Percentiles rank a stretch among this genome's conserved stretches.
phyloP scores from a whole-genome alignment of 768 basidiomycete species.

The Collybiopsis confluens region DNA sequence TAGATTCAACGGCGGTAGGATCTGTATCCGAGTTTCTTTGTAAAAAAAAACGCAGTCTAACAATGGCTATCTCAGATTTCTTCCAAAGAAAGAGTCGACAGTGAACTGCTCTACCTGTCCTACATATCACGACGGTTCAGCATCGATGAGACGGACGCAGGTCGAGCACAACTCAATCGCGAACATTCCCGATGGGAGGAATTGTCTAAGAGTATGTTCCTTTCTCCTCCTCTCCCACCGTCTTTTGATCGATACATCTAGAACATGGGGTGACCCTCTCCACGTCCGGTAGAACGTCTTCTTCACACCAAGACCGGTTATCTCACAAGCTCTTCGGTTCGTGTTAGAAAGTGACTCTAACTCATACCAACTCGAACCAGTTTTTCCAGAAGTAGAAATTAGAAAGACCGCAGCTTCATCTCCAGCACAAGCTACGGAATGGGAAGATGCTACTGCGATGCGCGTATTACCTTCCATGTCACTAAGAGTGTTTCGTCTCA shows the following conservation, averaged over 20 bases:
- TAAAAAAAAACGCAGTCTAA: too few relatives aligned
- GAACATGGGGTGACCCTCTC: constrained; percentile 56
- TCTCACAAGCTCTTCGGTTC: constrained; percentile 59
- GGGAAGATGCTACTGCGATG: constrained; percentile 25
- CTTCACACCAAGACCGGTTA: constrained; percentile 48
- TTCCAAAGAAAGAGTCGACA: constrained; percentile 66
- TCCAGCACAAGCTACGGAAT: constrained; percentile 13
- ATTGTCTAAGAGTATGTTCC: constrained; percentile 56
- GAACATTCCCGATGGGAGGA: constrained; percentile 63
- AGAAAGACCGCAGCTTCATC: constrained; percentile 7
- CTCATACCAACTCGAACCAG: constrained; percentile 3
- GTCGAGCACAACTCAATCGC: constrained; percentile 24
- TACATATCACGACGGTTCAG: constrained; percentile 44
- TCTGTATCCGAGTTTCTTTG: too few relatives aligned
- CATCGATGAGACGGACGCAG: constrained; percentile 34
- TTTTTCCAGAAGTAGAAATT: constrained; percentile 20
- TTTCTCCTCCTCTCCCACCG: constrained; percentile 4
- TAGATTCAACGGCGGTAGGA: constrained; percentile 67
- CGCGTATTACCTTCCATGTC: constrained; percentile 69
- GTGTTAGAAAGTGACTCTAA: constrained; percentile 8
- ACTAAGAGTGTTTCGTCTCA: constrained; percentile 58
- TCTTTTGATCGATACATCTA: constrained; percentile 20
- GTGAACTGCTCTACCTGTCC: constrained; percentile 80
- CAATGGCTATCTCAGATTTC: constrained; percentile 48
- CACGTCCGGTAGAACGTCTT: constrained; percentile 17